Conservation (phyloP, 495 filamentous ascomycete species). For the Aspergillus nidulans region DNA sequence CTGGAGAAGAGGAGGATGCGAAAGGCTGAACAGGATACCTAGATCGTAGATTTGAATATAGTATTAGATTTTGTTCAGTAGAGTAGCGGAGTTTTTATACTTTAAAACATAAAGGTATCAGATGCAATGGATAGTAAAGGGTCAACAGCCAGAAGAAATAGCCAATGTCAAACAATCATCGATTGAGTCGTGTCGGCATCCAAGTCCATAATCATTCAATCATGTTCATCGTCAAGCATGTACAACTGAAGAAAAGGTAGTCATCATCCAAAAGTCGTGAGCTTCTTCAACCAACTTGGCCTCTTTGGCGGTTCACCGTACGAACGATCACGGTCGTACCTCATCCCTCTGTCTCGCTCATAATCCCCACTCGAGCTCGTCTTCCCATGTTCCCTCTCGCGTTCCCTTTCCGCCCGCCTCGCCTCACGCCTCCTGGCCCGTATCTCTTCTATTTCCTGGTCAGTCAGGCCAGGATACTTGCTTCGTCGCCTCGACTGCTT, state of each 20-base stretch:
- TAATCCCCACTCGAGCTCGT: constrained; percentile 23
- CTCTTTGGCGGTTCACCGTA: constrained; percentile 31
- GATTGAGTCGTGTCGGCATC: neutral
- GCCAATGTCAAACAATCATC: neutral
- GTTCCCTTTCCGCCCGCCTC: constrained; percentile 30
- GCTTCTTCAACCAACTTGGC: constrained; percentile 46
- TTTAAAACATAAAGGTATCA: constrained; percentile 11
- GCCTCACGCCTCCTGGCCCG: constrained; percentile 29
- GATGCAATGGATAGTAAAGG: neutral
- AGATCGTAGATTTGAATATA: neutral
- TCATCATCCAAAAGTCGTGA: constrained; percentile 30
- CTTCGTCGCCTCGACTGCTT: constrained; percentile 35
- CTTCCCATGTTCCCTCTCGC: constrained; percentile 35
- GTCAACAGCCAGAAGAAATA: neutral
- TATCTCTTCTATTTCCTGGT: constrained; percentile 39
- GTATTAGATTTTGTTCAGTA: neutral
- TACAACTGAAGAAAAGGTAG: neutral
- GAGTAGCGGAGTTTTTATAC: neutral
- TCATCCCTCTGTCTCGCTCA: constrained; percentile 38
- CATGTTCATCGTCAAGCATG: constrained; percentile 14
- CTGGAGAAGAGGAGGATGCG: constrained; percentile 45
- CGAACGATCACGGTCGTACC: constrained; percentile 22
- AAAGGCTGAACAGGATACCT: neutral
- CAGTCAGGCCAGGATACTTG: constrained; percentile 35
- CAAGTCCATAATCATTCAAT: constrained; percentile 16